Base-by-base conservation (phyloP, 1,284 basidiomycete species). In the Tremellales sp. region DNA sequence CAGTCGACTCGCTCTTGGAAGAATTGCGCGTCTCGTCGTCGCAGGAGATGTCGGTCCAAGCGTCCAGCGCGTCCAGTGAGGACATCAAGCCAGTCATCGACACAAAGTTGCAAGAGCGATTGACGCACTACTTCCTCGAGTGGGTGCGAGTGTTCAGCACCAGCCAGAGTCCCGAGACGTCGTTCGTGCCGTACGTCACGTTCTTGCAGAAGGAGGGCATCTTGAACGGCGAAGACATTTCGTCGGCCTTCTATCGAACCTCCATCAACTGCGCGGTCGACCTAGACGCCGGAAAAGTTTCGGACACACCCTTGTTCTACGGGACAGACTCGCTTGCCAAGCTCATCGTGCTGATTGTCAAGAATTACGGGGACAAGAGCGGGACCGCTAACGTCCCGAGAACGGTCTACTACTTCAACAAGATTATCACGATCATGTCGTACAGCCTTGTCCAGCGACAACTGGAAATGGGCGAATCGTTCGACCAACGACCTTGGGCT, bases 401-500 rank as follows among this genome's bases (percentile, higher is more conserved):
- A 73, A 88, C 93, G 21, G 87, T 95, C 66, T 98, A 98, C 75
- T 98, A 98, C 74, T 78, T 97, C 65, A 93, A 92, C 56, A 98
- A 98, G 78, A 95, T 98, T 51, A 75, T 98, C 47, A 95, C 93
- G 8, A 98, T 98, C 71, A 86, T 97, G 66, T 90, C 97, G 36
- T 82, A 98, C 52, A 92, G 97, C 29, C 77, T 99, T 41, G 91
- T 95, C 33, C 90, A 93, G 64, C 81, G 87, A 71, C 94, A 98
- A 66, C 91, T 98, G 72, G 91, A 97, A 63, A 85, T 91, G 66
- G 91, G 89, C 3, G 75, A 81, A 2, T 78, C 82, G 43, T 98
- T 98, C 78, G 88, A 94, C 69, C 93, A 97, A 74, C 93, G 97
- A 72, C 94, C 95, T 2, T 98, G 97, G 79, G 94, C 94, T 77